These are phyloP conservation scores for Thielaviopsis euricoi DNA, from an alignment of 2,329 filamentous ascomycete species.

Conservation along the genomic window DNA sequence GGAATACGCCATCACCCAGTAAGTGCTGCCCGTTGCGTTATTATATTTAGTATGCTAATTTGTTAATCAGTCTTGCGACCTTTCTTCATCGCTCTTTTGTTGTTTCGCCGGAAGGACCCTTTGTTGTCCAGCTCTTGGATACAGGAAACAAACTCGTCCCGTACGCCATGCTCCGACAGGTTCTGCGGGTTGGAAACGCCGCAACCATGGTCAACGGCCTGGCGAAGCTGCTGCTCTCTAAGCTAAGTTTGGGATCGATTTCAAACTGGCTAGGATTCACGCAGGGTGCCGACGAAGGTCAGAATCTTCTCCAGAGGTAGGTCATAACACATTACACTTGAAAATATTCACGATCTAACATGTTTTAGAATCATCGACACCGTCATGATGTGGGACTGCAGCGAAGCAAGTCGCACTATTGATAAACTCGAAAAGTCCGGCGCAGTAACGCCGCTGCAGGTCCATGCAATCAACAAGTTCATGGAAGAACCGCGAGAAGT, in stretches of 20 bases:
- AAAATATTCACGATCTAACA: conserved; percentile 6
- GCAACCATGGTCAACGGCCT: conserved; percentile 68
- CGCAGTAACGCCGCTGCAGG: conserved; percentile 35
- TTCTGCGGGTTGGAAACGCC: conserved; percentile 59
- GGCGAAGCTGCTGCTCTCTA: conserved; percentile 57
- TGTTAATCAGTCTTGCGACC: conserved; percentile 42
- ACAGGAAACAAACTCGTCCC: conserved; percentile 55
- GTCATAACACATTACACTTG: neutral
- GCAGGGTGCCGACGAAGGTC: conserved; percentile 54
- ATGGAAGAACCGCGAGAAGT: conserved; percentile 33
- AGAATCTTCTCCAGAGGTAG: conserved; percentile 57
- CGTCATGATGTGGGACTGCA: conserved; percentile 55
- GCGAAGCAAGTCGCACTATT: conserved; percentile 49
- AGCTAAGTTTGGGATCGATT: conserved; percentile 54
- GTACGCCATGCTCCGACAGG: conserved; percentile 56
- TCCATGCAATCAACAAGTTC: conserved; percentile 43
- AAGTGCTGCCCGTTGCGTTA: conserved; percentile 18
- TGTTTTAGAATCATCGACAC: conserved; percentile 49
- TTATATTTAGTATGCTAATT: neutral
- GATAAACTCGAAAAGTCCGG: conserved; percentile 48
- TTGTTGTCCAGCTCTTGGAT: conserved; percentile 53
- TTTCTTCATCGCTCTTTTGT: conserved; percentile 60
- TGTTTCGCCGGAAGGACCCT: conserved; percentile 58
- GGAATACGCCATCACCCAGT: conserved; percentile 56
- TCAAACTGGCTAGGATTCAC: conserved; percentile 70